Evolutionary conservation across 768 basidiomycete genomes (phyloP).

Genomic region (Phylloporus sp.): DNA sequence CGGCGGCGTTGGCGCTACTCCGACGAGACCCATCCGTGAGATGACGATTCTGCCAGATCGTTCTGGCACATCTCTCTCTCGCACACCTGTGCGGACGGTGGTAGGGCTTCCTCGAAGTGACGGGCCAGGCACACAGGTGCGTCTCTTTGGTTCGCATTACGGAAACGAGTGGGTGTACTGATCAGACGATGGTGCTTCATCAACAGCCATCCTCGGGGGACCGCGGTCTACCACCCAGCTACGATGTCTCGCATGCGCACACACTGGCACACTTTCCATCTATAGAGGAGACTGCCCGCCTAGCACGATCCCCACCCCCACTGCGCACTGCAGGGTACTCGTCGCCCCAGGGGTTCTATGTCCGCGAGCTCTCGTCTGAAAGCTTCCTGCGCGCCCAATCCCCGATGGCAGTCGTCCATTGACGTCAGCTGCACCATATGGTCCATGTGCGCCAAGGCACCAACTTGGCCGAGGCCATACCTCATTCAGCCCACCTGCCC

Average conservation of each 20-base stretch:
- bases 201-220: slow-evolving; percentile 5
- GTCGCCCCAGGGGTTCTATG: slow-evolving; percentile 16
- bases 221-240: slow-evolving; percentile 14
- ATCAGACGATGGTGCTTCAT: background rate
- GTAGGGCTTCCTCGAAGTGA: background rate
- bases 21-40: slow-evolving; percentile 2
- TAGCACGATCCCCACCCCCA: slow-evolving; percentile 28
- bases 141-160: background rate
- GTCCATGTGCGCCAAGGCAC: slow-evolving; percentile 1
- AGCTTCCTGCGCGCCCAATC: slow-evolving; percentile 22
- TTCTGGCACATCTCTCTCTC: background rate
- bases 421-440: slow-evolving; percentile 9
- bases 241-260: slow-evolving; percentile 12
- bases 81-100: background rate
- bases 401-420: slow-evolving; percentile 24
- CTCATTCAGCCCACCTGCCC: background rate
- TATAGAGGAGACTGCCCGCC: slow-evolving; percentile 17
- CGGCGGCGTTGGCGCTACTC: slow-evolving; percentile 10
- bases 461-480: background rate
- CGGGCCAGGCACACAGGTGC: slow-evolving; percentile 11
- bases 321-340: slow-evolving; percentile 35
- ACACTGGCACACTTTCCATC: slow-evolving; percentile 12
- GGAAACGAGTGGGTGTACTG: background rate
- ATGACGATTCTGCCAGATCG: slow-evolving; percentile 4
- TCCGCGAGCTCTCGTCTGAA: slow-evolving; percentile 26